Conservation (phyloP, 1,284 basidiomycete species). For the Ustilago curta region DNA sequence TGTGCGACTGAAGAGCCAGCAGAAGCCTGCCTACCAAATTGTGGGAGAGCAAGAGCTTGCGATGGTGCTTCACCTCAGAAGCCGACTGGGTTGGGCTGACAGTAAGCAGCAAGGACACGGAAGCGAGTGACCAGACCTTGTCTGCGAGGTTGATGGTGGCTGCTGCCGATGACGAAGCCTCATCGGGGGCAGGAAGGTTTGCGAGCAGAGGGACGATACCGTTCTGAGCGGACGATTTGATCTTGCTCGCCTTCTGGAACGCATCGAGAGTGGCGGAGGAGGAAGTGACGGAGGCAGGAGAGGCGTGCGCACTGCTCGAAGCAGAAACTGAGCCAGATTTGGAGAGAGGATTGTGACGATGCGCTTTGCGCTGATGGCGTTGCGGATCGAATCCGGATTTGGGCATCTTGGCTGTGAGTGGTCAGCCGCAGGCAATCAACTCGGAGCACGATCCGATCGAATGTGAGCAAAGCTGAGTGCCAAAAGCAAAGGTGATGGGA, state of each 20-base stretch:
- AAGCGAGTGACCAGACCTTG: conserved; percentile 65
- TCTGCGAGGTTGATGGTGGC: conserved; percentile 47
- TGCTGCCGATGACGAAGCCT: conserved; percentile 5
- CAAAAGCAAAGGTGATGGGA: conserved; percentile 8
- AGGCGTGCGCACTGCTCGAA: conserved; percentile 16
- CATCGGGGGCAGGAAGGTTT: conserved; percentile 48
- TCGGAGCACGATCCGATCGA: neutral
- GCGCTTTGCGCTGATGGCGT: conserved; percentile 45
- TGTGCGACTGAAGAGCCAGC: conserved; percentile 52
- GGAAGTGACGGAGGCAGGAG: conserved; percentile 11
- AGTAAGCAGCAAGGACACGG: conserved; percentile 56
- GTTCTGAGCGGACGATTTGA: conserved; percentile 11
- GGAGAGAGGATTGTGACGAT: conserved; percentile 56
- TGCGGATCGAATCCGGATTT: conserved; percentile 59
- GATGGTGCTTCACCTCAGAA: conserved; percentile 52
- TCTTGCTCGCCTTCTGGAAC: conserved; percentile 26
- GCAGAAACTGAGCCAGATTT: conserved; percentile 17
- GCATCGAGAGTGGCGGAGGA: conserved; percentile 33
- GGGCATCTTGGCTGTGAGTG: conserved; percentile 40
- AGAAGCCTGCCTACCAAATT: conserved; percentile 59
- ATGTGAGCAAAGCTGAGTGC: neutral
- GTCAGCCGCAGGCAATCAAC: neutral
- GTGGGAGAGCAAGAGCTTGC: conserved; percentile 46
- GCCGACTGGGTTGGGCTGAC: conserved; percentile 42
- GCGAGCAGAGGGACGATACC: conserved; percentile 58